Conservation (phyloP, 2,329 filamentous ascomycete genomes). For the Dactylellina haptotyla region DNA sequence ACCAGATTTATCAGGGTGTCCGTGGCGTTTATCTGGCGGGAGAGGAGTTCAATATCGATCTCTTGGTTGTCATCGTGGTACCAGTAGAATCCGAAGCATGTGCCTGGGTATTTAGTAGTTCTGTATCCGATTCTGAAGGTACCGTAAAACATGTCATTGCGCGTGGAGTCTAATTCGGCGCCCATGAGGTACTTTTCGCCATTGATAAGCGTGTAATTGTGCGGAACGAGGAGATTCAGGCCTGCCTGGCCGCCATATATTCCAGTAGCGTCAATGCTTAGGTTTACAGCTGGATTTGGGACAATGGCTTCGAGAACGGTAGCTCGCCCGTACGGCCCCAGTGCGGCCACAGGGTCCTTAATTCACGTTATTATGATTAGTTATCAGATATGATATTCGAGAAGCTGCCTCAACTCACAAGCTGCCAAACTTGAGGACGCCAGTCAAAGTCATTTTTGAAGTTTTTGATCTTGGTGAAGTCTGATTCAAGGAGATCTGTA, state of each 20-base stretch:
- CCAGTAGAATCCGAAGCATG: constrained; percentile 84
- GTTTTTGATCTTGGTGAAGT: constrained; percentile 71
- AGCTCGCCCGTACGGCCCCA: constrained; percentile 73
- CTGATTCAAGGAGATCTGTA: constrained; percentile 76
- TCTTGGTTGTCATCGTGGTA: constrained; percentile 80
- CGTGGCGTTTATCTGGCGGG: constrained; percentile 68
- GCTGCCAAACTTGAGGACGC: constrained; percentile 74
- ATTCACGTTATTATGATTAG: constrained; percentile 58
- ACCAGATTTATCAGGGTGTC: constrained; percentile 75
- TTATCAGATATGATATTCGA: not conserved
- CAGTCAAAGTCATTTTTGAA: constrained; percentile 69
- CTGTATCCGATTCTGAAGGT: constrained; percentile 76
- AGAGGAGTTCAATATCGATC: constrained; percentile 83
- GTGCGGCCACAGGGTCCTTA: constrained; percentile 65
- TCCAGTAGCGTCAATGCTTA: constrained; percentile 63
- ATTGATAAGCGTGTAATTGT: constrained; percentile 58
- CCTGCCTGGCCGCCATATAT: constrained; percentile 66
- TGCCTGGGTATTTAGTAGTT: constrained; percentile 70
- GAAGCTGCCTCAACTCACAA: constrained; percentile 58
- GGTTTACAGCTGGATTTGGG: constrained; percentile 65
- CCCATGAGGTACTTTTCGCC: constrained; percentile 68
- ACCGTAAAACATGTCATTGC: constrained; percentile 74
- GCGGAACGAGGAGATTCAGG: constrained; percentile 69
- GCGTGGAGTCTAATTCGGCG: constrained; percentile 72
- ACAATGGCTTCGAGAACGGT: constrained; percentile 70